Evolutionary conservation across 176 grass and related monocot genomes (phyloP).

Genomic region (Typha latifolia): DNA sequence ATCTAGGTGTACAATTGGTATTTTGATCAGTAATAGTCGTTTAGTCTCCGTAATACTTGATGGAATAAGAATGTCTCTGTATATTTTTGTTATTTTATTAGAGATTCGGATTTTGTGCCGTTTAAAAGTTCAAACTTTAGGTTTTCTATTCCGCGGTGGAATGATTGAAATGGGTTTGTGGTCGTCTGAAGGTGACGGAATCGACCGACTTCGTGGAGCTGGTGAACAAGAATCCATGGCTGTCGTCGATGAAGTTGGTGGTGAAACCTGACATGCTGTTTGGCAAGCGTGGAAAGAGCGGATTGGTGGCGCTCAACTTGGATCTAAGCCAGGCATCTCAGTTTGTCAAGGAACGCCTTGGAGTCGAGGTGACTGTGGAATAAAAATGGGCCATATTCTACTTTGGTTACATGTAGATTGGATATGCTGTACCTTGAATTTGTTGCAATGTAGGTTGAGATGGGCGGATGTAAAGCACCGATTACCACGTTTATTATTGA

Average conservation of each 20-base stretch:
- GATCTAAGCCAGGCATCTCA: conserved; percentile 30
- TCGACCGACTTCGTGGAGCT: conserved; percentile 37
- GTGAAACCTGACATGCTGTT: conserved; percentile 52
- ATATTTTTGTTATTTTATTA: too few species aligned
- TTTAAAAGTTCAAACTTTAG: too few species aligned
- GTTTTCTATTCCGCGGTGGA: too few species aligned
- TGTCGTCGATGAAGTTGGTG: conserved; percentile 35
- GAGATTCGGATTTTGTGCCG: too few species aligned
- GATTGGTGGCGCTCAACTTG: conserved; percentile 36
- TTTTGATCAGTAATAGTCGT: too few species aligned
- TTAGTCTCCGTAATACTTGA: too few species aligned
- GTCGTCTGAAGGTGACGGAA: conserved; percentile 22
- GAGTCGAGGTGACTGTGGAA: conserved; percentile 22
- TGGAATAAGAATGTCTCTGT: too few species aligned
- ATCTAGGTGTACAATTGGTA: too few species aligned
- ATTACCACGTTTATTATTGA: conserved; percentile 42
- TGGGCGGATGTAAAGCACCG: conserved; percentile 41
- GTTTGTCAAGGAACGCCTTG: conserved; percentile 38
- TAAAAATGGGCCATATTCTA: not conserved
- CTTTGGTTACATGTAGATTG: not conserved
- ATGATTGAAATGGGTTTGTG: not conserved
- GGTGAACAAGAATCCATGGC: conserved; percentile 34
- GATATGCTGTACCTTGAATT: not conserved
- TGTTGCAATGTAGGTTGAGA: conserved; percentile 33
- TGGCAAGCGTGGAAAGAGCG: conserved; percentile 43